phyloP scores from a whole-genome alignment of 495 filamentous ascomycete species.

The Cudoniella acicularis region DNA sequence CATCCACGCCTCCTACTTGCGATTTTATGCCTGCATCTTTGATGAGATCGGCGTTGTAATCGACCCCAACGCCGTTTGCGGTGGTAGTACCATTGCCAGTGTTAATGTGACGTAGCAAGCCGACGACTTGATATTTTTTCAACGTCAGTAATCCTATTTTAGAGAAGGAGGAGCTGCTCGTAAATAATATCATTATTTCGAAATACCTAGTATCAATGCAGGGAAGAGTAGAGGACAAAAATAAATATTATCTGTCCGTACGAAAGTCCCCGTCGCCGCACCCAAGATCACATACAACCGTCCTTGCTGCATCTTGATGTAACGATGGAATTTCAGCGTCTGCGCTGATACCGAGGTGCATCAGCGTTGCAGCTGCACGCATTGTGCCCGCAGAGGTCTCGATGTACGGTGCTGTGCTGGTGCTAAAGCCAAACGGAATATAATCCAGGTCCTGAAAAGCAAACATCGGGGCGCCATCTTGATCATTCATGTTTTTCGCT shows the following conservation, averaged over 20 bases:
- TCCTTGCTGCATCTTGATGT: neutral
- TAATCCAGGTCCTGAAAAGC: conserved; percentile 17
- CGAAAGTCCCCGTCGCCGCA: conserved; percentile 14
- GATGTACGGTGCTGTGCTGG: conserved; percentile 9
- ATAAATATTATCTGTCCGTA: neutral
- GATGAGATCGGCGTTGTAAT: conserved; percentile 10
- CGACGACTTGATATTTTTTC: no score
- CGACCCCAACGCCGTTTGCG: conserved; percentile 4
- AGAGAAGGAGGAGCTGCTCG: no score
- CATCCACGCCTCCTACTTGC: neutral
- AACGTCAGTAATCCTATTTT: no score
- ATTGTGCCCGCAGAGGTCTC: conserved; percentile 8
- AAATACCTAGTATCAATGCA: neutral
- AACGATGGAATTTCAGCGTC: neutral
- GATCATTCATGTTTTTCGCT: conserved; percentile 7
- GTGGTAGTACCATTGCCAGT: neutral
- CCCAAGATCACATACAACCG: conserved; percentile 14
- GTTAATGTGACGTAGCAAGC: conserved; percentile 2
- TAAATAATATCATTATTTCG: neutral
- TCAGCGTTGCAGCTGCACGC: conserved; percentile 15
- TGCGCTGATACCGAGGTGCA: neutral
- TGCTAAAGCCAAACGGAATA: conserved; percentile 6
- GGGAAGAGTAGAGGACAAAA: neutral
- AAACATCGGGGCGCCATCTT: conserved; percentile 8
- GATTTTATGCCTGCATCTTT: conserved; percentile 1